A percentile compares a stretch with the other conserved stretches of the same genome.
Conservation (phyloP, 352 stramenopile species). For the Pythium aquatile region DNA sequence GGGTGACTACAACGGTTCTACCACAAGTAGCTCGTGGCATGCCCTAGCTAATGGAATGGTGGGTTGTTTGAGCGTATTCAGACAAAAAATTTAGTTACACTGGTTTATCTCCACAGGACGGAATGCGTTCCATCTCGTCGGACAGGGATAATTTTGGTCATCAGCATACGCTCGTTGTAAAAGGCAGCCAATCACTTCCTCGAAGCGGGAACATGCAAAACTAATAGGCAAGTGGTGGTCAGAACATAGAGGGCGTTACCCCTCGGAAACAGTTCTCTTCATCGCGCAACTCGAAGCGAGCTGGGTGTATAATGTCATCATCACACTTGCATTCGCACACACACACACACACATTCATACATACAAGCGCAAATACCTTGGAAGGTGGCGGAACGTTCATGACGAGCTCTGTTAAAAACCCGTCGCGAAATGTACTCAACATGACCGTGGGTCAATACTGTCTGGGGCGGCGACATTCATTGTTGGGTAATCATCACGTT, state of each 20-base stretch:
- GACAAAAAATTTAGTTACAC: slow-evolving; percentile 85
- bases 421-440: slow-evolving; percentile 82
- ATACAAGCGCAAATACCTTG: slow-evolving; percentile 15
- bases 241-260: slow-evolving; percentile 87
- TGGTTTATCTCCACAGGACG: slow-evolving; percentile 81
- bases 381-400: slow-evolving; percentile 70
- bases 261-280: slow-evolving; percentile 89
- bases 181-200: slow-evolving; percentile 14
- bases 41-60: not conserved
- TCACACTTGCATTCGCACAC: slow-evolving; percentile 58
- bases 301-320: slow-evolving; percentile 89
- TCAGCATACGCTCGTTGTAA: slow-evolving; percentile 59
- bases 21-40: not conserved
- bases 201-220: slow-evolving; percentile 15
- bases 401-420: slow-evolving; percentile 81
- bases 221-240: slow-evolving; percentile 42
- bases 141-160: slow-evolving; percentile 89
- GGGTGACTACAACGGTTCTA: too few species aligned
- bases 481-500: slow-evolving; percentile 87
- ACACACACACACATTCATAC: slow-evolving; percentile 17
- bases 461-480: slow-evolving; percentile 89
- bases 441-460: slow-evolving; percentile 75
- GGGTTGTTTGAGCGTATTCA: slow-evolving; percentile 51
- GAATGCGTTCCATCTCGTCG: slow-evolving; percentile 83
- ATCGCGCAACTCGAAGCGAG: slow-evolving; percentile 88